A percentile compares a stretch with the other conserved stretches of the same genome.
Evolutionary conservation across 345 rosid genomes (phyloP).

Genomic region (Rhizophora apiculata): DNA sequence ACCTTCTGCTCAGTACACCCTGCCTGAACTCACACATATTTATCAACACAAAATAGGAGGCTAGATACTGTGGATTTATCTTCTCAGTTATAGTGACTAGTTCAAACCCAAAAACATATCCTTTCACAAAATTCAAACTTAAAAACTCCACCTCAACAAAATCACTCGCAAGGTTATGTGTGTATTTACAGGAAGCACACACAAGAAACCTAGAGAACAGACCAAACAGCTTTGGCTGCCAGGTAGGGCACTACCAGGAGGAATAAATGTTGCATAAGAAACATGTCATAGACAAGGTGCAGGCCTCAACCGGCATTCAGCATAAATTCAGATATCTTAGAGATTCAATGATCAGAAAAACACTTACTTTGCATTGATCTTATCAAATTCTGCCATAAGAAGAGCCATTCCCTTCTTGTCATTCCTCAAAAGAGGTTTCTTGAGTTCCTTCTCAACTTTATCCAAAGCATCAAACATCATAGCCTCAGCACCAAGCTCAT

Average conservation of each 20-base stretch:
- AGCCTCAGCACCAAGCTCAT: slow-evolving; percentile 86
- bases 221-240: too few relatives aligned
- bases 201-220: too few relatives aligned
- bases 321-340: background rate
- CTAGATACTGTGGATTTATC: background rate
- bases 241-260: too few relatives aligned
- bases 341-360: background rate
- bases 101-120: background rate
- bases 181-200: too few relatives aligned
- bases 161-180: too few relatives aligned
- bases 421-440: slow-evolving; percentile 89
- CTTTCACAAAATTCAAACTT: background rate
- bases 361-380: slow-evolving; percentile 79
- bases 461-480: slow-evolving; percentile 96
- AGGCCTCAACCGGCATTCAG: background rate
- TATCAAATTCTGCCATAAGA: slow-evolving; percentile 82
- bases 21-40: background rate
- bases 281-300: background rate
- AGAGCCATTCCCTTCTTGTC: slow-evolving; percentile 93
- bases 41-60: background rate
- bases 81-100: background rate
- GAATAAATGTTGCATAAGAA: too few relatives aligned
- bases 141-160: too few relatives aligned
- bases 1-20: too few relatives aligned
- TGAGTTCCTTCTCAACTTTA: slow-evolving; percentile 82